Evolutionary conservation across 352 stramenopile genomes (phyloP), one percentile per base, ranked within the genome.

Genomic region (Phytophthora palmivora): DNA sequence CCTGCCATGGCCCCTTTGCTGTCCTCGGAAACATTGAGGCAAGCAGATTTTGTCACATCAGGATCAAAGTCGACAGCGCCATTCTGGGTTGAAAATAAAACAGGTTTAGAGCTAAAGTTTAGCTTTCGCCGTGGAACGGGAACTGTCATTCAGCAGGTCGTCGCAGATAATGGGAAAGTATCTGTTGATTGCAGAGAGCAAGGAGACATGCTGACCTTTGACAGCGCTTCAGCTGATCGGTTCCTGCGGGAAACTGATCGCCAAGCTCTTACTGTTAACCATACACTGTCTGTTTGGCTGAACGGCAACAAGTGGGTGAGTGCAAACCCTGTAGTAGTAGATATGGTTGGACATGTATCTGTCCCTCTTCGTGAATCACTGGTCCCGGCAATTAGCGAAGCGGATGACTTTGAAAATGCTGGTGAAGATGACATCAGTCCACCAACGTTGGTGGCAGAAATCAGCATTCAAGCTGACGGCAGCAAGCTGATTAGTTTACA

Each of bases 81-180:
- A n/a, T 96, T 96, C 46, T 96, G 88, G 88, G 82, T 96, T 54
- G 79, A 95, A 49, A 96, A 96, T 69, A 91, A 88, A 24, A 94
- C 87, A 19, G 88, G 88, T 3, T 78, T 86, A 33, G 78, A 88
- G 14, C 59, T 96, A 10, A 93, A 94, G 47, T 96, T 95, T 57
- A 95, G 86, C 52, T 96, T 96, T 66, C 84, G 86, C 6, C 86
- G 87, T 10, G 88, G 88, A 6, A 82, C 82, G 15, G 84, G 87
- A 6, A 92, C 73, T 49, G 72, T 93, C 4, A 95, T 95, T 49
- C 84, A 95, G 58, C 84, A 94, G 63, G 50, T 78, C 39, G 84
- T 95, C 0, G 54, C 71, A 3, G 72, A 88, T 30, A 79, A 92
- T 36, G 70, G 74, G 4, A 89, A 84, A 28, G 82, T 96, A 6